Evolutionary conservation across 129 eudicot species (phyloP).

Genomic region (Artemisia argyi): DNA sequence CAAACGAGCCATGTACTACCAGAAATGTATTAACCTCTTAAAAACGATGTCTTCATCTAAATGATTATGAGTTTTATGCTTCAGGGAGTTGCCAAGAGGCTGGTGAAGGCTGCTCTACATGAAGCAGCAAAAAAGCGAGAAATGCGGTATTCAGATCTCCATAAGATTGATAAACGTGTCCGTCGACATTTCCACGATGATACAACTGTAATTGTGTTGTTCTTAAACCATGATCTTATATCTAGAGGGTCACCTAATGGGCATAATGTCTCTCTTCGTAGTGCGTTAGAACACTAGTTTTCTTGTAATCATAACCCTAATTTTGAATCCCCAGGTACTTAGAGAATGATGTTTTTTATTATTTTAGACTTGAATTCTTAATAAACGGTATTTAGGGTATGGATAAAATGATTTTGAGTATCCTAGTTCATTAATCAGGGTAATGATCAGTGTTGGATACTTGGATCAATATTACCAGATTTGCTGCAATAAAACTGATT

Average conservation of each 20-base stretch:
- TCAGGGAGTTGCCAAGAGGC: constrained; percentile 56
- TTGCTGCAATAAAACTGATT: too few species aligned
- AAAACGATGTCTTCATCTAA: not conserved
- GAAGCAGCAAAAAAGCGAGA: constrained; percentile 64
- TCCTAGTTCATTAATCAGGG: too few species aligned
- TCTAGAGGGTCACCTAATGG: constrained; percentile 15
- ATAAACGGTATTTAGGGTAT: too few species aligned
- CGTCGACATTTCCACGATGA: constrained; percentile 58
- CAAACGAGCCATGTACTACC: not conserved
- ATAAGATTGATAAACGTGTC: constrained; percentile 45
- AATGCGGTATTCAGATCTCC: constrained; percentile 53
- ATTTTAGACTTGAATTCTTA: not conserved
- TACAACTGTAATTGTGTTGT: constrained; percentile 42
- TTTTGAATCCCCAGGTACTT: constrained; percentile 7
- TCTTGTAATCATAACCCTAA: constrained; percentile 9
- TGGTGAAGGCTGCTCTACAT: constrained; percentile 50
- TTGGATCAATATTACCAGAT: too few species aligned
- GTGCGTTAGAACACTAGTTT: constrained; percentile 41
- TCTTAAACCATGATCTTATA: constrained; percentile 36
- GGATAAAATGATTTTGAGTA: too few species aligned
- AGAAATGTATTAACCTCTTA: not conserved
- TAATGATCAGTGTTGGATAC: too few species aligned
- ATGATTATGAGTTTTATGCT: not conserved
- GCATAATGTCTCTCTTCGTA: constrained; percentile 31
- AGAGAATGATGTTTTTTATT: constrained; percentile 6